Evolutionary conservation across 2,329 filamentous ascomycete species (phyloP), one percentile per base, ranked within the genome.

Genomic region (Balansia obtecta): DNA sequence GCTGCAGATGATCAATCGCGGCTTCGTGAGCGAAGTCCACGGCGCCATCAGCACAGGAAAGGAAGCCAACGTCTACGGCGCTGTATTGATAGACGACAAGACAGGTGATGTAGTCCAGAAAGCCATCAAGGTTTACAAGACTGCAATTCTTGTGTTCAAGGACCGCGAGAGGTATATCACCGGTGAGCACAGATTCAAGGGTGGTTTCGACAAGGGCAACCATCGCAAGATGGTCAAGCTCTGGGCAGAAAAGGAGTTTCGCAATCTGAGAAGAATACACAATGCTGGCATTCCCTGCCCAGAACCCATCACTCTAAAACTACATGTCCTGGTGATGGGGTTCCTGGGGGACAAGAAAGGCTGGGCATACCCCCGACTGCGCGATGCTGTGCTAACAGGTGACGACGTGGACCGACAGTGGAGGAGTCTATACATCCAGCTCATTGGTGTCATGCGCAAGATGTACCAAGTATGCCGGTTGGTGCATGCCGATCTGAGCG

Each of bases 111-210:
- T 79, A 1, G 69, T 82, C 0, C 88, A 95, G 61, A 81, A 88
- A 46, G 93, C 93, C 12, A 89, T 97, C 74, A 98, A 98, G 71
- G 88, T 98, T 47, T 98, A 98, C 80, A 98, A 98, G 77, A 98
- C 93, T 8, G 86, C 87, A 50, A 98, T 98, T 56, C 73, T 98
- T 33, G 89, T 94, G 22, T 98, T 98, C 80, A 97, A 97, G 71
- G 93, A 98, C 69, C 80, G 93, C 52, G 90, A 96, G 68, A 85
- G 89, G 61, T 98, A 98, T 68, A 93, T 98, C 55, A 86, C 85
- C 1, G 93, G 93, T 57, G 93, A 98, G 69, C 89, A 90, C 69
- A 78, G 93, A 22, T 98, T 98, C 74, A 81, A 88, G 58, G 77
- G 82, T 54, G 91, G 91, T 46, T 93, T 91, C 64, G 93, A 91